These are phyloP conservation scores for Paraphaeosphaeria sporulosa DNA, from an alignment of 2,329 filamentous ascomycete species.

Conservation along the genomic window DNA sequence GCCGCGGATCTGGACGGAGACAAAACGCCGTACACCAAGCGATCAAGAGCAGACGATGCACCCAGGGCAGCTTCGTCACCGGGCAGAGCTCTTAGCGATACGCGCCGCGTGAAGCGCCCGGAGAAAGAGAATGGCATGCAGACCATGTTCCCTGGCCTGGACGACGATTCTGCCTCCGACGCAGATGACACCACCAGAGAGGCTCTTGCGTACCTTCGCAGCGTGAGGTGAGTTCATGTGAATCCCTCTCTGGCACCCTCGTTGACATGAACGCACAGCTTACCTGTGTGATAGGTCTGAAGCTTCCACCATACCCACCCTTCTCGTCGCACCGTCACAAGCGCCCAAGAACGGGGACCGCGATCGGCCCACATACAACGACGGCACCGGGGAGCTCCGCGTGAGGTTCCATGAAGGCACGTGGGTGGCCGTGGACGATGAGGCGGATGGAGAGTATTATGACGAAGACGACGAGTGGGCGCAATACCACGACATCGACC, in stretches of 20 bases:
- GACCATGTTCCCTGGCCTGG: conserved; percentile 38
- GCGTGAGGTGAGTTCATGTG: conserved; percentile 39
- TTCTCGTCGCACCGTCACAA: conserved; percentile 64
- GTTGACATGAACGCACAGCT: conserved; percentile 26
- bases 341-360: conserved; percentile 13
- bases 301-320: conserved; percentile 75
- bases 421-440: conserved; percentile 66
- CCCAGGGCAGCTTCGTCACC: background rate
- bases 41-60: conserved; percentile 19
- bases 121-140: conserved; percentile 36
- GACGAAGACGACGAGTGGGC: conserved; percentile 15
- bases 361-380: conserved; percentile 56
- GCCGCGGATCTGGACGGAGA: conserved; percentile 1
- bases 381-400: conserved; percentile 61
- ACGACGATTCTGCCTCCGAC: conserved; percentile 38
- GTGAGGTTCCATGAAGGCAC: conserved; percentile 81
- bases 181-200: conserved; percentile 38
- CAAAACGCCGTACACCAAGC: conserved; percentile 24
- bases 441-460: conserved; percentile 25
- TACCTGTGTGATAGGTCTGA: conserved; percentile 65
- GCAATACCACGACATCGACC: conserved; percentile 32
- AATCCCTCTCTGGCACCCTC: background rate
- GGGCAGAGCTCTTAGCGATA: background rate
- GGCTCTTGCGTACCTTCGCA: conserved; percentile 45
- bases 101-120: conserved; percentile 16